These are phyloP conservation scores for Ilyonectria mors-panacis DNA, from an alignment of 2,329 filamentous ascomycete species.

Conservation along the genomic window DNA sequence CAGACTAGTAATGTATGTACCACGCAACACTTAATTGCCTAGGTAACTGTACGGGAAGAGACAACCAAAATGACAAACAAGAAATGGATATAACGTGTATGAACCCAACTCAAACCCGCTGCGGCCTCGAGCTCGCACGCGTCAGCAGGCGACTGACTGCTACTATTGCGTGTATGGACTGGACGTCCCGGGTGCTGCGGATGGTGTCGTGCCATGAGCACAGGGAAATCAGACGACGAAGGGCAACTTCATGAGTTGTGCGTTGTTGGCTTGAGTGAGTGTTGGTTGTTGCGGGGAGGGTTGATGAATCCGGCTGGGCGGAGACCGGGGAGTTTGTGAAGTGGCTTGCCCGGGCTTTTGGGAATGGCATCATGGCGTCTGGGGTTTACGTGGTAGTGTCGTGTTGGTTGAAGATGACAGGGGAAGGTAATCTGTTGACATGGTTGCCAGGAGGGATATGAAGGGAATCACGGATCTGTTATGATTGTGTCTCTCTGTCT, in stretches of 20 bases:
- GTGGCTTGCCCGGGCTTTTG: not conserved
- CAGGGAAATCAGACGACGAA: not conserved
- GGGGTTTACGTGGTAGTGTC: not conserved
- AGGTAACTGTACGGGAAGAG: conserved; percentile 13
- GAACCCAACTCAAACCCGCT: not conserved
- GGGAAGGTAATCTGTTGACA: not conserved
- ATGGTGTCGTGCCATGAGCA: not conserved
- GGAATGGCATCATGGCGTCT: not conserved
- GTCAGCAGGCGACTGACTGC: not conserved
- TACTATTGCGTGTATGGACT: not conserved
- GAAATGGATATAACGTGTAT: not conserved
- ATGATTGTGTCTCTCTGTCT: not conserved
- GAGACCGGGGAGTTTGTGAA: not conserved
- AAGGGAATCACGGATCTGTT: too few relatives aligned
- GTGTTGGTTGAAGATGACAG: not conserved
- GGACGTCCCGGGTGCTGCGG: not conserved
- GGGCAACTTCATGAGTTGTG: not conserved
- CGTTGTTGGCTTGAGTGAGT: not conserved
- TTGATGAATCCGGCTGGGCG: not conserved
- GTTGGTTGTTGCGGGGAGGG: not conserved
- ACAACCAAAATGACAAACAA: conserved; percentile 10
- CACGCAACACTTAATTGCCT: conserved; percentile 20
- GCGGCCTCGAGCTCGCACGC: not conserved
- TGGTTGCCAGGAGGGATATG: not conserved
- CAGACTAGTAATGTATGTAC: conserved; percentile 25